Percentiles rank a stretch among this genome's conserved stretches.
Evolutionary conservation across 2,329 filamentous ascomycete genomes (phyloP).

Genomic region (Fusarium sp.): DNA sequence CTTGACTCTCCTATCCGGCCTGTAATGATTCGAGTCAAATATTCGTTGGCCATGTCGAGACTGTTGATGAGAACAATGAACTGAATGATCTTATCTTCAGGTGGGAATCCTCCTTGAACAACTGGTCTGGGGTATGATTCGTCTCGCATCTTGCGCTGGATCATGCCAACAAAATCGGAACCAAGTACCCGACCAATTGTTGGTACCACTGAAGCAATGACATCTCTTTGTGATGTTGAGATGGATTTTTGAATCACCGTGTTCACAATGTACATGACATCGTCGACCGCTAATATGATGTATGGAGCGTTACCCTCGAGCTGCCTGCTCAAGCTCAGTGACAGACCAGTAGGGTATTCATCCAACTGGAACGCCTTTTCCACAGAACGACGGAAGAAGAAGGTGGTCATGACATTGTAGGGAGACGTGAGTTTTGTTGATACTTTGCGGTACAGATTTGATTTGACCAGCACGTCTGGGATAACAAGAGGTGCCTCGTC

Average conservation of each 20-base stretch:
- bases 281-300: slow-evolving; percentile 95
- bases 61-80: slow-evolving; percentile 97
- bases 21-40: slow-evolving; percentile 86
- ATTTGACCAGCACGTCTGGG: slow-evolving; percentile 81
- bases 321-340: slow-evolving; percentile 78
- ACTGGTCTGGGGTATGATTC: slow-evolving; percentile 89
- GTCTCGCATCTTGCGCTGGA: slow-evolving; percentile 97
- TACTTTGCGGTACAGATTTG: slow-evolving; percentile 84
- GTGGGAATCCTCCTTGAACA: slow-evolving; percentile 83
- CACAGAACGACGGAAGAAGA: slow-evolving; percentile 95
- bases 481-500: slow-evolving; percentile 71
- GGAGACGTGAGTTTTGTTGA: slow-evolving; percentile 79
- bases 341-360: slow-evolving; percentile 84
- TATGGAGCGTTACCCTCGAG: slow-evolving; percentile 85
- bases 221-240: slow-evolving; percentile 84
- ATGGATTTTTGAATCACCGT: slow-evolving; percentile 89
- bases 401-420: slow-evolving; percentile 93
- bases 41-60: slow-evolving; percentile 91
- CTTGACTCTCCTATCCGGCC: slow-evolving; percentile 68
- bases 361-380: slow-evolving; percentile 98
- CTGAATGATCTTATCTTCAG: slow-evolving; percentile 87
- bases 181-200: slow-evolving; percentile 84
- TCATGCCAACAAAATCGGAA: slow-evolving; percentile 94
- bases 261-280: slow-evolving; percentile 99
- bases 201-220: slow-evolving; percentile 83